Base-by-base conservation (phyloP, 1,139 yeast species). In the Scheffersomyces insectosa region DNA sequence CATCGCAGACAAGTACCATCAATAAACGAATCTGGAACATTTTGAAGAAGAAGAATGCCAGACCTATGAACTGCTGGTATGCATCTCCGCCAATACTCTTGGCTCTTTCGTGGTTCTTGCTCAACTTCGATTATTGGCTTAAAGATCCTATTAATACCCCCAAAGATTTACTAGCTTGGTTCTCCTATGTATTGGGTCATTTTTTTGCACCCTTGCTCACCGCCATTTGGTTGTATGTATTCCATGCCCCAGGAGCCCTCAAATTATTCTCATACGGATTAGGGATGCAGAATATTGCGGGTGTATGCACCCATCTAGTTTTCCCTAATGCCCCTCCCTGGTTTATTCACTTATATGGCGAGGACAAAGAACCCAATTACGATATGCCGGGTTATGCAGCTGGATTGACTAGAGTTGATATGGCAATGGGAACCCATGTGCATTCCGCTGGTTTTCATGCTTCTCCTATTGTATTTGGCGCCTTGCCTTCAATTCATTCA, bases 241-340 rank as follows among this genome's bases (percentile, higher is more conserved):
- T 82, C 68, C 86, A 82, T 44, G 73, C 82, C 1, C 85, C 84
- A 9, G 87, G 85, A 1, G 77, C 80, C 0, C 43, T 81, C 10
- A 79, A 74, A 49, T 66, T 70, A 50, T 83, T 81, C 51, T 67
- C 80, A 1, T 54, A 75, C 29, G 75, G 80, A 1, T 54, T 83
- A 33, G 88, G 89, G 2, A 42, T 71, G 15, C 88, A 82, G 57
- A 83, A 83, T 53, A 72, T 82, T 7, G 61, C 70, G 3, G 87
- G 87, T 10, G 84, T 82, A 1, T 40, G 74, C 33, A 82, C 87
- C 5, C 88, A 83, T 57, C 61, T 83, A 38, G 44, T 73, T 11
- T 69, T 82, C 54, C 88, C 89, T 12, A 82, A 80, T 55, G 86
- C 88, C 0, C 85, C 88, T 1, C 89, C 89, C 4, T 82, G 88